These are phyloP conservation scores for Didymella arachidicola DNA, from an alignment of 2,329 filamentous ascomycete genomes.

Conservation along the genomic window DNA sequence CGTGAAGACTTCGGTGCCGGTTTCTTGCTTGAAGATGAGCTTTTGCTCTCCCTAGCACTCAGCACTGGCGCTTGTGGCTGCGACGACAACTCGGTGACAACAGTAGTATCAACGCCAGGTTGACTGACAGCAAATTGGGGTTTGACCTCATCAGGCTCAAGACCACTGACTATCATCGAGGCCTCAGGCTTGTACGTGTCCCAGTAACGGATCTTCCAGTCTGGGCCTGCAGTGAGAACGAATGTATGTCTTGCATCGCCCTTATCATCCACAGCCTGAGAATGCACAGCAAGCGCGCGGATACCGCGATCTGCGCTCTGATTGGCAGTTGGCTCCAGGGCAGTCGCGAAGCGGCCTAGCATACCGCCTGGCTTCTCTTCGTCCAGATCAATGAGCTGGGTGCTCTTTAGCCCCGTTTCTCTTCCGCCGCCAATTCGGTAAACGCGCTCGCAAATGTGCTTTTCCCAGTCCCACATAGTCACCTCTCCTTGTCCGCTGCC, in stretches of 20 bases:
- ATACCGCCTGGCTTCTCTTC: constrained; percentile 86
- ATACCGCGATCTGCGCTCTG: constrained; percentile 70
- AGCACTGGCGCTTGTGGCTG: constrained; percentile 29
- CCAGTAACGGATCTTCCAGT: constrained; percentile 94
- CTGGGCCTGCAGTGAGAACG: constrained; percentile 84
- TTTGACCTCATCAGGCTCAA: constrained; percentile 72
- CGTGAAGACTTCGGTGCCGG: constrained; percentile 63
- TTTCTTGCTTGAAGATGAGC: constrained; percentile 49
- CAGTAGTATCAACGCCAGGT: constrained; percentile 52
- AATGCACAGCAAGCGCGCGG: constrained; percentile 75
- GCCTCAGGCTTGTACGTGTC: constrained; percentile 80
- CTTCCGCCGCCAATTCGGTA: constrained; percentile 68
- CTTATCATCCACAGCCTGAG: constrained; percentile 73
- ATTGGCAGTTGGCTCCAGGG: constrained; percentile 62
- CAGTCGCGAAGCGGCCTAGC: constrained; percentile 82
- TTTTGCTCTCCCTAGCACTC: constrained; percentile 38
- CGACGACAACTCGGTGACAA: constrained; percentile 49
- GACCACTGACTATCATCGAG: constrained; percentile 81
- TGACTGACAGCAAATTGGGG: constrained; percentile 67
- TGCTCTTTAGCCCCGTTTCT: constrained; percentile 57
- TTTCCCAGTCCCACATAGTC: constrained; percentile 95
- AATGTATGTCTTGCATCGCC: constrained; percentile 79
- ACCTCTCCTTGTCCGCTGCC: constrained; percentile 88
- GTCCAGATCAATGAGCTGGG: constrained; percentile 84
- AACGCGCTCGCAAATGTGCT: constrained; percentile 84